Evolutionary conservation across 139 green algal genomes (phyloP).

Genomic region (Coelastrella sp.): DNA sequence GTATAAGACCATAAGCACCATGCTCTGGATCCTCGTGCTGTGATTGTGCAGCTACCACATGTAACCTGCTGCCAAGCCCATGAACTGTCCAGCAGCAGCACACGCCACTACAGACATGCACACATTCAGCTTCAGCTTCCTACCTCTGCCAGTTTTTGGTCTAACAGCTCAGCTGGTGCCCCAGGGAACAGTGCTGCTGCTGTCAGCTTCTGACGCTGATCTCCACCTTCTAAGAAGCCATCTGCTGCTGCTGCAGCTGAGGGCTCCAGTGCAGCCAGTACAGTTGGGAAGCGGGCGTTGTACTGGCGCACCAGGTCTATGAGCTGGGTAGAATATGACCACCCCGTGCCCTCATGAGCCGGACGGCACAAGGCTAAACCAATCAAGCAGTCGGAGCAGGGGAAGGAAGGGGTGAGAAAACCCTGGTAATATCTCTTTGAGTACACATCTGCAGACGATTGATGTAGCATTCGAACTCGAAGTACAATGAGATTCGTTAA

Average conservation of each 20-base stretch:
- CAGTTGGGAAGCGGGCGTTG: constrained; percentile 61
- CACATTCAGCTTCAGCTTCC: not conserved
- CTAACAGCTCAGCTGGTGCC: not conserved
- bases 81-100: not conserved
- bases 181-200: constrained; percentile 26
- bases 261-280: constrained; percentile 20
- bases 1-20: too few species aligned
- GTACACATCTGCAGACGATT: too few species aligned
- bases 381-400: not conserved
- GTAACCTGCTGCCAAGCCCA: too few species aligned
- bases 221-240: not conserved
- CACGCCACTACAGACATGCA: constrained; percentile 39
- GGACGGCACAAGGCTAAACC: constrained; percentile 52
- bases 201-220: not conserved
- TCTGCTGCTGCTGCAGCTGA: not conserved
- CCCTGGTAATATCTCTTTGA: too few species aligned
- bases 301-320: constrained; percentile 73
- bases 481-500: not conserved
- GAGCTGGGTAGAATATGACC: constrained; percentile 76
- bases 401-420: not conserved
- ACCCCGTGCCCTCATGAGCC: constrained; percentile 65
- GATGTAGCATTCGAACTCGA: too few species aligned
- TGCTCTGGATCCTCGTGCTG: too few species aligned
- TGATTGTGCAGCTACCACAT: too few species aligned
- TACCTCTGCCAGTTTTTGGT: constrained; percentile 28